Evolutionary conservation across 2,329 filamentous ascomycete species (phyloP), one percentile per base, ranked within the genome.

Genomic region (Dactylellina leptospora): DNA sequence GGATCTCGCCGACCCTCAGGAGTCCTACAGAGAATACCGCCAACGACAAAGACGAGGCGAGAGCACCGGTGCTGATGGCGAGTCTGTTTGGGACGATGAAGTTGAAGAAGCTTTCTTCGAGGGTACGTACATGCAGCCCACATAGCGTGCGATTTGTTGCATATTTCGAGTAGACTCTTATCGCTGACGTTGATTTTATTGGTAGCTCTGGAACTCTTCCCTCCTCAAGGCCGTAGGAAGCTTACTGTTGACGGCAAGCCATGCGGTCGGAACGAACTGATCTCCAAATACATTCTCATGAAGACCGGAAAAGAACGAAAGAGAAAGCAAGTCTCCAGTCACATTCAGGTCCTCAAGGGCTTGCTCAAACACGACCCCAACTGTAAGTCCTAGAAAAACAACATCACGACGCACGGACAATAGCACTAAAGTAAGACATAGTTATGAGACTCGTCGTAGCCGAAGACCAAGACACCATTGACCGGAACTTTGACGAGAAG

Each of bases 271-370:
- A 90, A 90, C 79, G 88, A 89, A 84, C 82, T 90, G 62, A 89
- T 90, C 76, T 85, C 84, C 76, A 86, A 88, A 78, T 90, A 89
- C 79, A 83, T 90, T 45, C 89, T 84, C 64, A 76, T 76, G 63
- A 75, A 75, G 28, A 77, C 76, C n/a, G 76, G 78, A 13, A 81
- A 82, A 76, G 78, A 77, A 74, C 77, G 82, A 74, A 76, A 82
- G 50, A 75, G 86, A 63, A 90, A 90, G 78, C 87, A 88, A 76
- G 86, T 90, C 3, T 89, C 87, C 1, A 89, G 87, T 77, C 87
- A 90, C 76, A 89, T 90, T 77, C 87, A 90, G 77, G 87, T 90
- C 11, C 80, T 89, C 61, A 89, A 89, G 80, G 85, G 85, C 55
- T 88, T 89, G 78, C 85, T 90, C 74, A 82, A 84, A 61, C 84